Percentiles rank a stretch among this genome's conserved stretches.
Evolutionary conservation across 805 yeast genomes (phyloP).

Genomic region (Yarrowia bubula): DNA sequence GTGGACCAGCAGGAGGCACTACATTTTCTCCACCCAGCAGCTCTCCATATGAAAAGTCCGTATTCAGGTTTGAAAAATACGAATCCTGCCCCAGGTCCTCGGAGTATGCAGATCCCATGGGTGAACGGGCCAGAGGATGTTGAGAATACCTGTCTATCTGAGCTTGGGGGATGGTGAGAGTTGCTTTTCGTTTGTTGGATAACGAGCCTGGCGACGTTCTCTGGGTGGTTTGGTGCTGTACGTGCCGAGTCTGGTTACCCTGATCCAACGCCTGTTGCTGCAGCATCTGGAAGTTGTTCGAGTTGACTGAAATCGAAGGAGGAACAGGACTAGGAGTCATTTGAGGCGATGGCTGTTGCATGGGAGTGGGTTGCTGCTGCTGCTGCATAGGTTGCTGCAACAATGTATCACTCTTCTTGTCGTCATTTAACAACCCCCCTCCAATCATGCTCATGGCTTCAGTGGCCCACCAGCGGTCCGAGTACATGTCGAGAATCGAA

Average conservation of each 20-base stretch:
- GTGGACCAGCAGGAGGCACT: constrained; percentile 24
- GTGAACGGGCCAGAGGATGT: constrained; percentile 13
- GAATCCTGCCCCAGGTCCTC: constrained; percentile 22
- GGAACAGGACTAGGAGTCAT: not conserved
- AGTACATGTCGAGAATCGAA: constrained; percentile 7
- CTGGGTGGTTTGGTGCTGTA: not conserved
- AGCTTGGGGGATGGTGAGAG: constrained; percentile 22
- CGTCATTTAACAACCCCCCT: not conserved
- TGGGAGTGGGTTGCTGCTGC: not conserved
- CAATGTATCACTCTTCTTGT: not conserved
- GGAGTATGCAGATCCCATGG: constrained; percentile 20
- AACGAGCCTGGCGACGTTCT: not conserved
- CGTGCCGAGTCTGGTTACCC: not conserved
- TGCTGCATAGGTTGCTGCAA: not conserved
- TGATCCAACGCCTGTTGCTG: not conserved
- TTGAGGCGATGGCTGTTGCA: not conserved
- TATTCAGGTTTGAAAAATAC: constrained; percentile 8
- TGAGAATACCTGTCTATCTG: constrained; percentile 21
- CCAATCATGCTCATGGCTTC: constrained; percentile 26
- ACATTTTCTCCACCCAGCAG: constrained; percentile 10
- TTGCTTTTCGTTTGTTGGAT: constrained; percentile 17
- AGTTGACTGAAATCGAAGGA: not conserved
- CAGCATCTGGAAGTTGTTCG: not conserved
- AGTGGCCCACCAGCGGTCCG: constrained; percentile 26
- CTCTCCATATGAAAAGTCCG: constrained; percentile 17